Percentiles rank a stretch among this genome's conserved stretches.
Evolutionary conservation across 1,284 basidiomycete species (phyloP).

Genomic region (Cryptococcus floricola): DNA sequence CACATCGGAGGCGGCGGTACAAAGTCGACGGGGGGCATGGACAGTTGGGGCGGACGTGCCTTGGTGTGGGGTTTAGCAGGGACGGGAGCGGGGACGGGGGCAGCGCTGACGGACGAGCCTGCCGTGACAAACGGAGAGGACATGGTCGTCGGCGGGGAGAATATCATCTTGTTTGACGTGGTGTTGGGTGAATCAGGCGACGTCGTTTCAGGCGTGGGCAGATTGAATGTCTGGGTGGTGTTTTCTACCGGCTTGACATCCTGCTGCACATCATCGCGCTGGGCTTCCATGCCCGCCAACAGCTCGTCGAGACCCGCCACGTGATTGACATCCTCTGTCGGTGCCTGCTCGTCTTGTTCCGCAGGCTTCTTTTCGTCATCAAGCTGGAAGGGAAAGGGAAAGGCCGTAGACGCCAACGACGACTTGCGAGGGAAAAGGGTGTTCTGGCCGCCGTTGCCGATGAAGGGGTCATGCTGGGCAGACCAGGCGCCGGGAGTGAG

Average conservation of each 20-base stretch:
- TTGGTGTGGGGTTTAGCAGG: slow-evolving; percentile 3
- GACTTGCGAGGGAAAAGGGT: not conserved
- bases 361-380: not conserved
- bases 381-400: not conserved
- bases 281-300: slow-evolving; percentile 34
- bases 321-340: not conserved
- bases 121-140: slow-evolving; percentile 14
- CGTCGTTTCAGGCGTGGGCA: slow-evolving; percentile 36
- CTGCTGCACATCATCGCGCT: not conserved
- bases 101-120: slow-evolving; percentile 5
- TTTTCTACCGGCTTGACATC: not conserved
- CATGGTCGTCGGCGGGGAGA: slow-evolving; percentile 9
- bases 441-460: not conserved
- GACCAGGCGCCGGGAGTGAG: slow-evolving; percentile 39
- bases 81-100: not conserved
- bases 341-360: not conserved
- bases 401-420: not conserved
- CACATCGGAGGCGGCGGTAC: slow-evolving; percentile 47
- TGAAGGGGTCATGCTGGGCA: not conserved
- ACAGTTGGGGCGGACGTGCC: slow-evolving; percentile 19
- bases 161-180: not conserved
- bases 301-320: slow-evolving; percentile 34
- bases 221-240: slow-evolving; percentile 13
- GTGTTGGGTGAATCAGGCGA: slow-evolving; percentile 12
- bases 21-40: slow-evolving; percentile 34